phyloP scores from a whole-genome alignment of 495 filamentous ascomycete genomes.

The Pseudevernia furfuracea region DNA sequence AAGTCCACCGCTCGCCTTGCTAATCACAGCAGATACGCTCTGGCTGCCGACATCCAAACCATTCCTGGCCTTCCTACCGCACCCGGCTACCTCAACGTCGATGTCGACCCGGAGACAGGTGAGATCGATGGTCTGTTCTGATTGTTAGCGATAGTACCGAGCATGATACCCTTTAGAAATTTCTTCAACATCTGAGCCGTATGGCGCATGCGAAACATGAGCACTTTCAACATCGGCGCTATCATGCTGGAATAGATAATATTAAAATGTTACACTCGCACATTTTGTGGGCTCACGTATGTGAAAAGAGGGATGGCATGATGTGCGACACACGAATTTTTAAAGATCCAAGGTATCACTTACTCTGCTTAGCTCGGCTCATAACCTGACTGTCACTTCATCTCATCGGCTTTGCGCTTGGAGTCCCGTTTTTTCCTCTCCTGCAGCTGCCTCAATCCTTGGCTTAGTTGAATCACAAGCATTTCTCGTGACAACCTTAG shows the following conservation, averaged over 20 bases:
- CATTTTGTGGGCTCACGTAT: neutral
- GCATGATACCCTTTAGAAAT: neutral
- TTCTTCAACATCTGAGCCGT: constrained; percentile 15
- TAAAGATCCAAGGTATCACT: neutral
- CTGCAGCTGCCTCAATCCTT: neutral
- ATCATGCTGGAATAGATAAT: neutral
- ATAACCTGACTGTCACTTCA: neutral
- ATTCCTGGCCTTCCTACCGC: constrained; percentile 94
- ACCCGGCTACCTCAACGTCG: constrained; percentile 92
- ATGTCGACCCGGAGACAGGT: constrained; percentile 85
- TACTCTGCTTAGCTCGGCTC: neutral
- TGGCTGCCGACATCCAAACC: constrained; percentile 96
- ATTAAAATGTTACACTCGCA: neutral
- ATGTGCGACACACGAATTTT: neutral
- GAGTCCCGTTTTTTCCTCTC: neutral
- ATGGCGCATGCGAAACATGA: neutral
- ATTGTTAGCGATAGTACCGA: constrained; percentile 14
- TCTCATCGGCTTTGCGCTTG: neutral
- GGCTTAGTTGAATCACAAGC: neutral
- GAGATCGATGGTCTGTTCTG: constrained; percentile 96
- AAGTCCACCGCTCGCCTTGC: neutral
- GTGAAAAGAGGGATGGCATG: too few relatives aligned
- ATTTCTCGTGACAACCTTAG: too few relatives aligned
- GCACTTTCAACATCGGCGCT: constrained; percentile 16
- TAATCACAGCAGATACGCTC: constrained; percentile 59